Conservation (phyloP, 176 grass and related monocot species). For the Triticum dicoccoides region DNA sequence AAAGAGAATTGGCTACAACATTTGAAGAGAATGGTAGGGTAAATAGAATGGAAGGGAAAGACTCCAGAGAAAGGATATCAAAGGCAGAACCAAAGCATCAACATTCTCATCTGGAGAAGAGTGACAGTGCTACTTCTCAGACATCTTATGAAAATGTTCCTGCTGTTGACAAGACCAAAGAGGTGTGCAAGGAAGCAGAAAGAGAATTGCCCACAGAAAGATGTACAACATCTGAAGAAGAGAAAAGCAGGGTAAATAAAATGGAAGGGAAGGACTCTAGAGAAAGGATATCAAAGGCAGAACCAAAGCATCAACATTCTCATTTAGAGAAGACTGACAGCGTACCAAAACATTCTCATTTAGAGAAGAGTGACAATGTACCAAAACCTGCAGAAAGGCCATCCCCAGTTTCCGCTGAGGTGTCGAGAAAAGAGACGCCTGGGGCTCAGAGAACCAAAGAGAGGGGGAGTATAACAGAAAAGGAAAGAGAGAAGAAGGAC, state of each 20-base stretch:
- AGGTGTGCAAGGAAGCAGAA: constrained; percentile 17
- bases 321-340: constrained; percentile 20
- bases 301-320: constrained; percentile 14
- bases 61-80: background rate
- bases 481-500: constrained; percentile 40
- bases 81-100: constrained; percentile 19
- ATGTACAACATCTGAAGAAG: constrained; percentile 27
- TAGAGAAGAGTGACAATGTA: constrained; percentile 18
- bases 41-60: constrained; percentile 16
- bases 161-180: constrained; percentile 15
- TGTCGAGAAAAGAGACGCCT: constrained; percentile 33
- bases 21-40: constrained; percentile 19
- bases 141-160: background rate
- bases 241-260: background rate
- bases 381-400: constrained; percentile 28
- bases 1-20: constrained; percentile 11
- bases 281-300: constrained; percentile 25
- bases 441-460: constrained; percentile 39
- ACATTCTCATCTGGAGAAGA: constrained; percentile 20
- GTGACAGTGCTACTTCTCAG: background rate
- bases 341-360: constrained; percentile 21
- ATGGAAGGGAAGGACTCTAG: constrained; percentile 8
- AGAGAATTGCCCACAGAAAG: constrained; percentile 22
- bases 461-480: constrained; percentile 34
- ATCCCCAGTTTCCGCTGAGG: constrained; percentile 14